A percentile compares a stretch with the other conserved stretches of the same genome.
Conservation (phyloP, 2,329 filamentous ascomycete genomes). For the Tolypocladium pustulatum region DNA sequence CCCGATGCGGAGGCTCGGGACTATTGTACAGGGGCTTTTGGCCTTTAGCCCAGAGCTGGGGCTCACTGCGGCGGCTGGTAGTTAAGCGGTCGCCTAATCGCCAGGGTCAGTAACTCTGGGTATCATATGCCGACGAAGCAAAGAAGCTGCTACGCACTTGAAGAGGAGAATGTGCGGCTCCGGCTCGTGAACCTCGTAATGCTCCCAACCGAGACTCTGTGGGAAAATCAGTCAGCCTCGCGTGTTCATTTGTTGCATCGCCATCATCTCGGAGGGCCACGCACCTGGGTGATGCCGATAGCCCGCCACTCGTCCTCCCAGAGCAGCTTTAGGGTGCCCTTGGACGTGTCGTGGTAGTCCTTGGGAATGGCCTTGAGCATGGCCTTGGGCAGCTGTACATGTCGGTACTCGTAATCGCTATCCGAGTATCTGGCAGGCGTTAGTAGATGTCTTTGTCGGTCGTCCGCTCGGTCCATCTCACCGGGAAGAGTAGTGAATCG, state of each 20-base stretch:
- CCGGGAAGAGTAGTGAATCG: constrained; percentile 92
- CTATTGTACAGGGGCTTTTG: constrained; percentile 12
- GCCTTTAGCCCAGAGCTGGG: constrained; percentile 2
- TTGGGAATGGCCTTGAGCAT: constrained; percentile 97
- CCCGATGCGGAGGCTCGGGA: constrained; percentile 5
- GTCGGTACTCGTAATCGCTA: constrained; percentile 87
- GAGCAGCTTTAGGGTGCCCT: constrained; percentile 88
- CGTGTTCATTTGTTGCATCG: not conserved
- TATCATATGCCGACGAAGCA: not conserved
- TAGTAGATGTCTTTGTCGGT: not conserved
- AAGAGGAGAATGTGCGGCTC: constrained; percentile 97
- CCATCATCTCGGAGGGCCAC: constrained; percentile 8
- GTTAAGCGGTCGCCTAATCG: constrained; percentile 67
- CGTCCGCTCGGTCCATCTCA: constrained; percentile 24
- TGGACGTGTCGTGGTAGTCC: constrained; percentile 80
- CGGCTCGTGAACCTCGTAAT: constrained; percentile 98
- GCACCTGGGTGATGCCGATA: constrained; percentile 90
- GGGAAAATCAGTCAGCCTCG: not conserved
- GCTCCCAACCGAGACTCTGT: constrained; percentile 96
- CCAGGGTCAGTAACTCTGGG: not conserved
- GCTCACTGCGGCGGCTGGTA: constrained; percentile 59
- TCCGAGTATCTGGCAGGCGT: constrained; percentile 67
- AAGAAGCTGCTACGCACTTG: constrained; percentile 52
- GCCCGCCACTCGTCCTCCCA: constrained; percentile 99
- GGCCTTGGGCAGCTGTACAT: constrained; percentile 93